These are phyloP conservation scores for Podosphaera aphanis DNA, from an alignment of 2,329 filamentous ascomycete genomes.

Conservation along the genomic window DNA sequence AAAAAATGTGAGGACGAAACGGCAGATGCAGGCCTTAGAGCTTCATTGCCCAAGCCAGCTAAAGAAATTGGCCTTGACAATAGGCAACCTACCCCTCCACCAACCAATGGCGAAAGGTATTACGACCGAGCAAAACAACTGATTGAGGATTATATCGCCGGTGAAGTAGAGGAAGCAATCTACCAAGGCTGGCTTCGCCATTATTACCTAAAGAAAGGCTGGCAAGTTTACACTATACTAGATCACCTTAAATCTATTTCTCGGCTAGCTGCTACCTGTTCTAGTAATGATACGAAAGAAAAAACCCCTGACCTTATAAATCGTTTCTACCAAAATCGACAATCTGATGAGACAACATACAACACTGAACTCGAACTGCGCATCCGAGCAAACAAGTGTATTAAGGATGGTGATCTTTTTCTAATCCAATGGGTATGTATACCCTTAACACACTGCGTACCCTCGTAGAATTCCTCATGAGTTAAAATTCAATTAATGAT, in stretches of 20 bases:
- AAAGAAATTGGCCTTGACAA: constrained; percentile 61
- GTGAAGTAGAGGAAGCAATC: constrained; percentile 57
- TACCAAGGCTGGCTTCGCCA: constrained; percentile 81
- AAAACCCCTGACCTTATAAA: constrained; percentile 80
- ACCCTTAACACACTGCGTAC: too few species aligned
- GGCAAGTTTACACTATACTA: constrained; percentile 82
- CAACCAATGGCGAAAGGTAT: constrained; percentile 38
- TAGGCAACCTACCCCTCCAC: constrained; percentile 52
- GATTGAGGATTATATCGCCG: constrained; percentile 66
- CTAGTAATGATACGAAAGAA: constrained; percentile 70
- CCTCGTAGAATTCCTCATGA: too few species aligned
- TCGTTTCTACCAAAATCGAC: constrained; percentile 61
- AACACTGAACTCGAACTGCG: constrained; percentile 75
- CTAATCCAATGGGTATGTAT: constrained; percentile 67
- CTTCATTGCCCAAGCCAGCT: constrained; percentile 56
- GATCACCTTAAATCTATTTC: constrained; percentile 65
- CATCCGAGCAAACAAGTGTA: constrained; percentile 76
- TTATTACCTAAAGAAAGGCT: constrained; percentile 76
- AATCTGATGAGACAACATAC: constrained; percentile 67
- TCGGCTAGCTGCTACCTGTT: constrained; percentile 60
- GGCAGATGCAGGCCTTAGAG: constrained; percentile 46
- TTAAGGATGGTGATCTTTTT: constrained; percentile 84
- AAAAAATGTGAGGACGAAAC: constrained; percentile 60
- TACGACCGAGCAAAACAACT: constrained; percentile 70
- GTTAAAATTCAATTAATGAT: too few species aligned